Evolutionary conservation across 2,329 filamentous ascomycete species (phyloP).

Genomic region (Botrytis hyacinthi): DNA sequence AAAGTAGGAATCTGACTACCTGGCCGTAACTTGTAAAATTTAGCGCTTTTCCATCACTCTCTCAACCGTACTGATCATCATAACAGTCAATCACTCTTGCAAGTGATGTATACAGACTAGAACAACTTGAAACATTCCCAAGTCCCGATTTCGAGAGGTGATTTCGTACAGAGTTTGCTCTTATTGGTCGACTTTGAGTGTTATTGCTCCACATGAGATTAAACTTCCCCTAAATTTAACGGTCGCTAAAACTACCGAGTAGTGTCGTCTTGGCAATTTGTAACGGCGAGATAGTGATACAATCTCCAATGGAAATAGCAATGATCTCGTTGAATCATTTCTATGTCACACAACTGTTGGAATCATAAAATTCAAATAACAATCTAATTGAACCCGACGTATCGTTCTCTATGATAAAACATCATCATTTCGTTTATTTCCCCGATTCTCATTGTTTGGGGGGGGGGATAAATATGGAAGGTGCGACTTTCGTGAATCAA

Average conservation of each 20-base stretch:
- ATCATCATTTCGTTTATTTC: neutral
- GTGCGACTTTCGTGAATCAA: neutral
- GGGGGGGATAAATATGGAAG: neutral
- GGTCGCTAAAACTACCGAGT: neutral
- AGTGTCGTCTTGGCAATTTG: neutral
- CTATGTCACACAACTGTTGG: neutral
- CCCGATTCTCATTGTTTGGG: neutral
- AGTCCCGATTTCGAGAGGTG: neutral
- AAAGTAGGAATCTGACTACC: neutral
- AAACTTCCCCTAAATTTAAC: neutral
- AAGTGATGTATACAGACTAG: neutral
- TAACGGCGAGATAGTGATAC: neutral
- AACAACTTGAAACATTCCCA: neutral
- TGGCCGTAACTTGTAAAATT: too few species aligned
- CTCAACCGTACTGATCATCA: neutral
- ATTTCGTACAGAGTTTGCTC: neutral
- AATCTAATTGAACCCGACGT: neutral
- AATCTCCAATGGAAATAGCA: rapidly evolving
- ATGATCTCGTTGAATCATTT: neutral
- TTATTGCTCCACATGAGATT: neutral
- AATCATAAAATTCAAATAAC: neutral
- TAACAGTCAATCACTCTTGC: neutral
- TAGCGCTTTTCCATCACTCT: neutral
- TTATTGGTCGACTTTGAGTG: neutral
- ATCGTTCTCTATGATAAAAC: neutral